A percentile compares a stretch with the other conserved stretches of the same genome.
Conservation (phyloP, 2,329 filamentous ascomycete genomes). For the Torrubiella hemipterigena region DNA sequence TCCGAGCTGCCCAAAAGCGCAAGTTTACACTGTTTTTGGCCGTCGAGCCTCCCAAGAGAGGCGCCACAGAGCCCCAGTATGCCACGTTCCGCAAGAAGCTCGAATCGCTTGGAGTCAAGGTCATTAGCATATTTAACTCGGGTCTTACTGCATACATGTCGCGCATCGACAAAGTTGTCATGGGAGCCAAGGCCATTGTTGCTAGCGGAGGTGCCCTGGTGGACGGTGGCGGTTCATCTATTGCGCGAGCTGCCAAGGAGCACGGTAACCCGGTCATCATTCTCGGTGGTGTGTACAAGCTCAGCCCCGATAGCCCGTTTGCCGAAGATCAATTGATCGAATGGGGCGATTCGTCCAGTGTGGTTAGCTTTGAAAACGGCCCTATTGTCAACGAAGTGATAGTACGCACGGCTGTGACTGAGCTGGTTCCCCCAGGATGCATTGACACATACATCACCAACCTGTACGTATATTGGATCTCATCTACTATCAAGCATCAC, state of each 20-base stretch:
- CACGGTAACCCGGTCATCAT: slow-evolving; percentile 79
- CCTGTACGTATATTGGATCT: slow-evolving; percentile 29
- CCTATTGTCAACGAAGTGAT: slow-evolving; percentile 66
- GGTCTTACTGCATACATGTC: slow-evolving; percentile 91
- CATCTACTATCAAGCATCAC: too few species aligned
- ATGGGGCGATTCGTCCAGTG: slow-evolving; percentile 68
- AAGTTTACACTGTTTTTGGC: slow-evolving; percentile 86
- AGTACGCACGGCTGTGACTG: slow-evolving; percentile 67
- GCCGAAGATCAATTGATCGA: slow-evolving; percentile 74
- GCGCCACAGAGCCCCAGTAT: slow-evolving; percentile 26
- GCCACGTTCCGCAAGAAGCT: slow-evolving; percentile 64
- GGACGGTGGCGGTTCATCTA: slow-evolving; percentile 69
- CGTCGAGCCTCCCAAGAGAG: slow-evolving; percentile 40
- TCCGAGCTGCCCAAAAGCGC: slow-evolving; percentile 76
- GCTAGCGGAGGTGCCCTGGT: slow-evolving; percentile 81
- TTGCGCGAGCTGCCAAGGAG: slow-evolving; percentile 74
- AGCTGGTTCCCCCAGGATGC: slow-evolving; percentile 67
- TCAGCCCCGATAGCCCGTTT: slow-evolving; percentile 81
- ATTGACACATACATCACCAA: slow-evolving; percentile 82
- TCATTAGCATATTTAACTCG: slow-evolving; percentile 74
- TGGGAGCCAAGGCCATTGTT: slow-evolving; percentile 77
- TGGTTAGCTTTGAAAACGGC: slow-evolving; percentile 69
- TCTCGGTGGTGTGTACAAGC: slow-evolving; percentile 83
- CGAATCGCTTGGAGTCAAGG: slow-evolving; percentile 62
- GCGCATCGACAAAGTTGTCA: slow-evolving; percentile 85